Conservation (phyloP, 1,284 basidiomycete genomes). For the Cutaneotrichosporon sp. region DNA sequence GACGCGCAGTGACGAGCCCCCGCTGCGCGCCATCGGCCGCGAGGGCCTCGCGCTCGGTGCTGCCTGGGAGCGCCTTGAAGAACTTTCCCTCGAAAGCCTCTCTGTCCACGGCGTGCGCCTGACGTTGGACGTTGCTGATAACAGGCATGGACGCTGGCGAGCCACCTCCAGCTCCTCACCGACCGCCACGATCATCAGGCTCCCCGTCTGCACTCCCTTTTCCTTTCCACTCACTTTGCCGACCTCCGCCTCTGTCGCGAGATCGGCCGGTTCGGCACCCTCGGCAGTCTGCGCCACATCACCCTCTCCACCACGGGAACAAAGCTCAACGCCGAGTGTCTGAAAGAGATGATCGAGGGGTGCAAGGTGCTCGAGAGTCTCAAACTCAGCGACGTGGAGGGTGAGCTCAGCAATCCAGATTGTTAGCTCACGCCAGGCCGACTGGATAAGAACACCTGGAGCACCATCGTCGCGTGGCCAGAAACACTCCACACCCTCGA, state of each 20-base stretch:
- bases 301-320: conserved; percentile 26
- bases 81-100: conserved; percentile 12
- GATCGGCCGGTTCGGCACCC: conserved; percentile 20
- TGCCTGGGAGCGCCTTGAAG: conserved; percentile 28
- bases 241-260: conserved; percentile 21
- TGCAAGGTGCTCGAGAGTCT: conserved; percentile 23
- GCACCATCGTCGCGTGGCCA: conserved; percentile 24
- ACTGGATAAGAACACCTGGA: conserved; percentile 32
- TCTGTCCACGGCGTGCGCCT: conserved; percentile 21
- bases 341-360: conserved; percentile 20
- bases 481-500: conserved; percentile 14
- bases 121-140: not conserved
- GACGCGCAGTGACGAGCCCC: not conserved
- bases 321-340: conserved; percentile 24
- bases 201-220: conserved; percentile 14
- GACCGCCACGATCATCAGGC: conserved; percentile 1
- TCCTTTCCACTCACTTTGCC: conserved; percentile 28
- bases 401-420: not conserved
- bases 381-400: conserved; percentile 24
- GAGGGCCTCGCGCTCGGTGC: conserved; percentile 18
- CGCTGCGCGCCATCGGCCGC: conserved; percentile 9
- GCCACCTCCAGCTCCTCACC: conserved; percentile 20
- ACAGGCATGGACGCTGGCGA: conserved; percentile 22
- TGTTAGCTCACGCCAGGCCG: conserved; percentile 22
- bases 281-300: conserved; percentile 22